Conservation (phyloP, 2,329 filamentous ascomycete genomes). For the Aquanectria penicillioides region DNA sequence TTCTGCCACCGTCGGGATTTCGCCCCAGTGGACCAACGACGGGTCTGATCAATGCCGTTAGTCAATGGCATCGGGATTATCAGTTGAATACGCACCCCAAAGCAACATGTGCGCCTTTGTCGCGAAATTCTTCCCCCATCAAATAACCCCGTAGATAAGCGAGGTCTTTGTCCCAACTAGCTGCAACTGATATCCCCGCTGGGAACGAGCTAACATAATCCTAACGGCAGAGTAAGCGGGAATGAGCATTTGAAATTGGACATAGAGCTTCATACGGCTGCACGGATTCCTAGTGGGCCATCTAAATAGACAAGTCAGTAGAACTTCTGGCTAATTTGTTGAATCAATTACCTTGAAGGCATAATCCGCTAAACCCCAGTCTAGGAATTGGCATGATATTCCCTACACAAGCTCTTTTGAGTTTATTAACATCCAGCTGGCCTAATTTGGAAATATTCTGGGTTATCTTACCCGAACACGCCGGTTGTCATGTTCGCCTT, state of each 20-base stretch:
- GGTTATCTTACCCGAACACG: background rate
- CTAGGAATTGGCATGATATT: background rate
- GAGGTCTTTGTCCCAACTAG: background rate
- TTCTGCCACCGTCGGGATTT: background rate
- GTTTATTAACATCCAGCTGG: background rate
- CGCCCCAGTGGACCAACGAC: background rate
- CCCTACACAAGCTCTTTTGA: background rate
- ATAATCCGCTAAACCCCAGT: background rate
- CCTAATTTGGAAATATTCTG: too few species aligned
- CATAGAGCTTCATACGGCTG: background rate
- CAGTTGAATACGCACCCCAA: background rate
- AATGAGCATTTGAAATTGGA: background rate
- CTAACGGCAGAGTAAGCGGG: background rate
- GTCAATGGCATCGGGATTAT: too few species aligned
- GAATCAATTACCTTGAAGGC: background rate
- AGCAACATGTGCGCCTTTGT: constrained; percentile 2
- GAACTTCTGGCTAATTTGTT: too few species aligned
- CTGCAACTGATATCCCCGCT: background rate
- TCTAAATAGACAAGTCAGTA: background rate
- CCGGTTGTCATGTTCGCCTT: constrained; percentile 1
- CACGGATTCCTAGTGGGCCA: background rate
- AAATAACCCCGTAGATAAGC: background rate
- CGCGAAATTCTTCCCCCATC: background rate
- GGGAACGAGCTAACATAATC: constrained; percentile 1
- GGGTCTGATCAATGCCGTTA: background rate